A percentile compares a stretch with the other conserved stretches of the same genome.
phyloP scores from a whole-genome alignment of 176 grass and related monocot species.

The Puccinellia tenuiflora region DNA sequence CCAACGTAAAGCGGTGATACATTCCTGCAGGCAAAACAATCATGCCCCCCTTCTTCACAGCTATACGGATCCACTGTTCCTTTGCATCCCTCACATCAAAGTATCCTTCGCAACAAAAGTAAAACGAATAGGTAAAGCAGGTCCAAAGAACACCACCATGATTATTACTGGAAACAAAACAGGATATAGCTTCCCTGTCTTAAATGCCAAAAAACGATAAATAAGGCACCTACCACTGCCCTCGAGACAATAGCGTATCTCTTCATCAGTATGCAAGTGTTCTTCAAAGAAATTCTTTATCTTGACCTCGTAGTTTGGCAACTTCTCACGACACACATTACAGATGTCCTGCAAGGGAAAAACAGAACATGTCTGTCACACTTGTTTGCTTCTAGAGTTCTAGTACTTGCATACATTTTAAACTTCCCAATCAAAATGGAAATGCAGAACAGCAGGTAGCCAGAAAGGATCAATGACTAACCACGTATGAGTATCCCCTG shows the following conservation, averaged over 20 bases:
- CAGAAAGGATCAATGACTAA: slow-evolving; percentile 14
- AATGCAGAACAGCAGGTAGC: background rate
- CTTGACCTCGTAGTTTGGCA: slow-evolving; percentile 81
- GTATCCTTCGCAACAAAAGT: slow-evolving; percentile 50
- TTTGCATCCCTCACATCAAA: slow-evolving; percentile 84
- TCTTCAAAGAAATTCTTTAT: slow-evolving; percentile 90
- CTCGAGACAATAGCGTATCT: slow-evolving; percentile 90
- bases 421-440: background rate
- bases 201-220: background rate
- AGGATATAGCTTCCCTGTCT: background rate
- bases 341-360: slow-evolving; percentile 74
- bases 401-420: background rate
- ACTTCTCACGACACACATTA: slow-evolving; percentile 77
- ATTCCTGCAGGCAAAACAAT: slow-evolving; percentile 97
- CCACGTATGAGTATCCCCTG: slow-evolving; percentile 85
- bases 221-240: slow-evolving; percentile 82
- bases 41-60: slow-evolving; percentile 87
- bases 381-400: background rate
- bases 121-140: background rate
- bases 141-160: background rate
- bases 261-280: slow-evolving; percentile 91
- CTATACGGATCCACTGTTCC: slow-evolving; percentile 80
- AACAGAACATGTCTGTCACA: background rate
- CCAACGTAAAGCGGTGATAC: slow-evolving; percentile 92
- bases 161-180: background rate